Conservation (phyloP, 805 yeast genomes). For the Ogataea zsoltii region DNA sequence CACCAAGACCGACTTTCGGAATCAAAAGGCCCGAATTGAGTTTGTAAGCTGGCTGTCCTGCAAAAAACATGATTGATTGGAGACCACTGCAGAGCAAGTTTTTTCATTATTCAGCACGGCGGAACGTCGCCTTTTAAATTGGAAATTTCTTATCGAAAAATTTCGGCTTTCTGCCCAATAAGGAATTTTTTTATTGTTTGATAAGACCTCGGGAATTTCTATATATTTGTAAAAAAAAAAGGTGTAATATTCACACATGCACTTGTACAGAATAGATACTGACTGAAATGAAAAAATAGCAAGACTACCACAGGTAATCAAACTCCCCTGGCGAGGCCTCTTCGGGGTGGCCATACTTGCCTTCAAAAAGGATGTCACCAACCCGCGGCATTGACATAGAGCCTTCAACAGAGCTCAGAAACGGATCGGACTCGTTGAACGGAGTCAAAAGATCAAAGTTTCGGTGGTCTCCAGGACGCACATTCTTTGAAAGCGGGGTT, state of each 20-base stretch:
- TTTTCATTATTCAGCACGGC: too few relatives aligned
- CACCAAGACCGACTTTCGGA: conserved; percentile 61
- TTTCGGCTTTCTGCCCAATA: not conserved
- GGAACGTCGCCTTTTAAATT: too few relatives aligned
- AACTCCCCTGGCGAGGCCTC: not conserved
- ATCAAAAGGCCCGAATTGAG: conserved; percentile 53
- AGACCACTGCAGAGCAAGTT: too few relatives aligned
- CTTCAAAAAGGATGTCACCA: conserved; percentile 5
- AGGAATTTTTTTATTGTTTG: not conserved
- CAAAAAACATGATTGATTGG: conserved; percentile 1
- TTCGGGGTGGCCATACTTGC: not conserved
- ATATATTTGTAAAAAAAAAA: not conserved
- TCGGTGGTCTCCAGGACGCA: not conserved
- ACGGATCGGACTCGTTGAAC: conserved; percentile 13
- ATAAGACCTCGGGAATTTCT: not conserved
- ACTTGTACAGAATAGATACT: not conserved
- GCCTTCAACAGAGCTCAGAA: conserved; percentile 6
- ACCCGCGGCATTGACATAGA: conserved; percentile 1
- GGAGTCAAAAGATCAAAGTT: conserved; percentile 7
- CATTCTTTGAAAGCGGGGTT: not conserved
- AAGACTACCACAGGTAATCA: conserved; percentile 2
- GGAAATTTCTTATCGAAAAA: too few relatives aligned
- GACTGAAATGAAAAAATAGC: not conserved
- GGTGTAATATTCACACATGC: conserved; percentile 5
- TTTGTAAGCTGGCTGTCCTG: conserved; percentile 21